These are phyloP conservation scores for Chionographis japonica DNA, from an alignment of 106 monocot species.

Conservation along the genomic window DNA sequence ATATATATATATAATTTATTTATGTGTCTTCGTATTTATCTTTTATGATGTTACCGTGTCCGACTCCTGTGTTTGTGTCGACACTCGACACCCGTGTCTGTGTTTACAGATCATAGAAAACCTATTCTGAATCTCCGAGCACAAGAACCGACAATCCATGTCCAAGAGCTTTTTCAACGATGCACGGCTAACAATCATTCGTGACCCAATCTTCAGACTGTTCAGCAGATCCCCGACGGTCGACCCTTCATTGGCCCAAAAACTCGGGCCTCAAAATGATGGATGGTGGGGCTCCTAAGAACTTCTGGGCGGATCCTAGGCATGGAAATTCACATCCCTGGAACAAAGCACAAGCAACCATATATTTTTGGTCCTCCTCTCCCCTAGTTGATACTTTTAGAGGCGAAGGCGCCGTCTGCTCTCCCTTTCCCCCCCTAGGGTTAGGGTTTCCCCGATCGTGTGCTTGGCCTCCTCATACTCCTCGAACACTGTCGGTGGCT, in stretches of 20 bases:
- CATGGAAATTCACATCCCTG: conserved; percentile 82
- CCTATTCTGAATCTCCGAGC: conserved; percentile 61
- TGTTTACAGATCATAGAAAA: no score
- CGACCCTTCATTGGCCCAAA: conserved; percentile 63
- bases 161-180: conserved; percentile 58
- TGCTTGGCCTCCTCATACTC: no score
- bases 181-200: conserved; percentile 53
- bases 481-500: no score
- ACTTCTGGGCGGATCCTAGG: conserved; percentile 39
- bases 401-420: no score
- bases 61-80: no score
- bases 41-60: no score
- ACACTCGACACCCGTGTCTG: no score
- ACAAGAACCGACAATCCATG: conserved; percentile 37
- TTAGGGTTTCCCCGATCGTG: no score
- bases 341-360: conserved; percentile 79
- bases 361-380: conserved; percentile 33
- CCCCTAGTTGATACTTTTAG: conserved; percentile 56
- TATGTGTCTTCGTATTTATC: no score
- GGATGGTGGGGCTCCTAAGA: conserved; percentile 50
- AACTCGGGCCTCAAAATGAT: conserved; percentile 58
- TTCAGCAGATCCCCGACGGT: conserved; percentile 66
- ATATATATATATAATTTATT: no score
- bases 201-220: conserved; percentile 42
- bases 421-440: no score